Conservation (phyloP, 208 protist species). For the Trypanosoma vivax region DNA sequence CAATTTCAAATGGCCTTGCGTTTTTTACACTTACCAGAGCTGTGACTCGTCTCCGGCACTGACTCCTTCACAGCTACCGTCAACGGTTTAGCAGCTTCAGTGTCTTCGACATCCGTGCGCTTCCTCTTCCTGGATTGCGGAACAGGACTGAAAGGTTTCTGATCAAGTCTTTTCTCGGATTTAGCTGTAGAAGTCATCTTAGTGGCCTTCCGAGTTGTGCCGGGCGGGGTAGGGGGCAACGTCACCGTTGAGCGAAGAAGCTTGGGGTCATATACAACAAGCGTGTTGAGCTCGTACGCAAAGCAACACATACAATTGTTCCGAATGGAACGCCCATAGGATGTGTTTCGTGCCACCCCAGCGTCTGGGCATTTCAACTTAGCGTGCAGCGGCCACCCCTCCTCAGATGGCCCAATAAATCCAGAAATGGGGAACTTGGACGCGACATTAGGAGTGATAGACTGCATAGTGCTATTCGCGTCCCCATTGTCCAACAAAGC, state of each 20-base stretch:
- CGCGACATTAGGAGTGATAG: slow-evolving; percentile 34
- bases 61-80: too few species aligned
- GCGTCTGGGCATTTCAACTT: slow-evolving; percentile 64
- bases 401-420: slow-evolving; percentile 41
- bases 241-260: slow-evolving; percentile 21
- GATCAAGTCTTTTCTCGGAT: background rate
- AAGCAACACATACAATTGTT: slow-evolving; percentile 58
- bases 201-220: background rate
- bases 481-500: slow-evolving; percentile 4
- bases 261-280: slow-evolving; percentile 43
- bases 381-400: slow-evolving; percentile 56
- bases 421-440: slow-evolving; percentile 57
- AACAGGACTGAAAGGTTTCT: background rate
- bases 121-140: background rate
- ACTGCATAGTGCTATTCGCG: slow-evolving; percentile 3
- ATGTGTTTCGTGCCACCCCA: slow-evolving; percentile 33
- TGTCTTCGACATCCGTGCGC: too few species aligned
- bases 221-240: background rate
- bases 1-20: too few species aligned
- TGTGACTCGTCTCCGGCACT: too few species aligned
- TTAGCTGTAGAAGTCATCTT: background rate
- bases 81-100: too few species aligned
- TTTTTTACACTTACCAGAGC: too few species aligned
- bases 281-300: slow-evolving; percentile 59
- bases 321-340: slow-evolving; percentile 39